Evolutionary conservation across 2,329 filamentous ascomycete genomes (phyloP), one percentile per base, ranked within the genome.

Genomic region (Teratosphaeria epicoccoides): DNA sequence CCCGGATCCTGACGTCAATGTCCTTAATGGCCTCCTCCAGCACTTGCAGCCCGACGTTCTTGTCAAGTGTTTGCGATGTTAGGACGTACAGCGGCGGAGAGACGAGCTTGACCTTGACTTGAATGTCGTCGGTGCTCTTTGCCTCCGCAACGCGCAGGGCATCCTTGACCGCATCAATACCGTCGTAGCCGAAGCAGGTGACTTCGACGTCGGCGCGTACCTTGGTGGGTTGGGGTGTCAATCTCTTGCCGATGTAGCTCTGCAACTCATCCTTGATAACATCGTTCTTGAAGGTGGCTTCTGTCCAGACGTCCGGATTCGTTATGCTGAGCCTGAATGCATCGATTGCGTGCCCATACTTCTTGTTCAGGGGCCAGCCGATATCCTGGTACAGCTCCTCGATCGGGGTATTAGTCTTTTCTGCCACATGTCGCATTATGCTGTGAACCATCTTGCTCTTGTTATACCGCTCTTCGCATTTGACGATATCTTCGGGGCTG

Each of bases 371-470:
- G 48, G 94, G 93, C 94, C 94, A 98, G 59, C 84, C 88, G 68
- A 98, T 96, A 61, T 78, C 83, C 78, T 95, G 85, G 74, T 98
- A 98, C 52, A 98, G 81, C 49, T 83, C 80, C 77, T 97, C 88
- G 66, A 98, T 94, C n/a, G 91, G 90, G 25, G 83, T 87, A 68
- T 87, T 83, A 43, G 89, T 95, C 80, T 96, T 96, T 76, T 98
- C 90, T 61, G 93, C 91, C 57, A 98, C 93, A 71, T 98, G 93
- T 70, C 91, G 85, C 87, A 98, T 91, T 73, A 98, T 96, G 50
- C 88, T 94, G 74, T 98, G 93, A 40, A 97, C 93, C 78, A 95
- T 94, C 79, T 98, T 98, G 77, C 88, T 88, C 84, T 98, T 98
- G 82, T 98, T 98, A 80, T 96, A 98, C 63, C 93, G 83, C 77